Conservation (phyloP, 306 rosid genomes). For the Quillaja saponaria region DNA sequence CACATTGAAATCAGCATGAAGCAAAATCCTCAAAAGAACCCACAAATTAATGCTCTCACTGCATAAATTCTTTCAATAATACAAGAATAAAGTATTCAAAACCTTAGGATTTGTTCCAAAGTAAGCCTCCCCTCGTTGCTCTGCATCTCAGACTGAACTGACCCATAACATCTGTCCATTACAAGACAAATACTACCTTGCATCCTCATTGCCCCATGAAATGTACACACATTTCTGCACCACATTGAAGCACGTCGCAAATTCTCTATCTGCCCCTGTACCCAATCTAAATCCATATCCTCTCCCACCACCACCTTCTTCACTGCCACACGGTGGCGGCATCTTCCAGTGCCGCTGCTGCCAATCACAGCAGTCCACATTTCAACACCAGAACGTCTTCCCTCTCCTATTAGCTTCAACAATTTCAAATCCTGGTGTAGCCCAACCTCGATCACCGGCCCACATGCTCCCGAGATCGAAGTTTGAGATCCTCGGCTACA, state of each 20-base stretch:
- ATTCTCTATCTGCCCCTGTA: constrained; percentile 71
- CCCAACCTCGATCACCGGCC: constrained; percentile 83
- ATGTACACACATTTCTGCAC: constrained; percentile 94
- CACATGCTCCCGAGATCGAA: constrained; percentile 81
- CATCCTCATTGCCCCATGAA: constrained; percentile 78
- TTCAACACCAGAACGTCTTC: constrained; percentile 71
- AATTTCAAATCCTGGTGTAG: constrained; percentile 78
- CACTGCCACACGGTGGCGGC: constrained; percentile 79
- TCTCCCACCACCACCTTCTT: constrained; percentile 70
- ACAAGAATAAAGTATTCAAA: constrained; percentile 9
- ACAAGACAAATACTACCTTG: constrained; percentile 85
- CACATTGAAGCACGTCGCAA: constrained; percentile 93
- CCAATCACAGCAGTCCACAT: constrained; percentile 85
- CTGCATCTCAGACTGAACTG: constrained; percentile 94
- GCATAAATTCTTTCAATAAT: no score
- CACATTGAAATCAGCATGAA: no score
- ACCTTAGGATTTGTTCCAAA: constrained; percentile 98
- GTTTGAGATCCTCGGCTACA: constrained; percentile 60
- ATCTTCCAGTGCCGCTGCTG: constrained; percentile 46
- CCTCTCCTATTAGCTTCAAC: constrained; percentile 71
- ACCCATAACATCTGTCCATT: constrained; percentile 81
- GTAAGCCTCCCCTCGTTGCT: constrained; percentile 93
- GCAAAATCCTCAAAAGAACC: neutral
- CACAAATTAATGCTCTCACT: neutral
- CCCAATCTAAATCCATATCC: constrained; percentile 82